These are phyloP conservation scores for Calonectria montana DNA, from an alignment of 2,329 filamentous ascomycete species.

Conservation along the genomic window DNA sequence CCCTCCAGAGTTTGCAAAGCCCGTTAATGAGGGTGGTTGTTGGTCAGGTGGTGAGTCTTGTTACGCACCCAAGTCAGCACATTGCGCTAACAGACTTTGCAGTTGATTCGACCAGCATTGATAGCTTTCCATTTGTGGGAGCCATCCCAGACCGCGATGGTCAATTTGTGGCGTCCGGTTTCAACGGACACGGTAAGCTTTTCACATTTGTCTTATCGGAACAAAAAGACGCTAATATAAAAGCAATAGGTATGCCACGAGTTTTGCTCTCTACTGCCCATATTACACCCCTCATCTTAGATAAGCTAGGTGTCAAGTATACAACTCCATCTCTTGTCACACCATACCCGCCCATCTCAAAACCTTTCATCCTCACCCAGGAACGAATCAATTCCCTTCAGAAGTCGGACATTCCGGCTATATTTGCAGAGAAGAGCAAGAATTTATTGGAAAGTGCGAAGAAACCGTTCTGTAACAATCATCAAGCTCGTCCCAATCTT, in stretches of 20 bases:
- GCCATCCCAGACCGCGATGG: conserved; percentile 3
- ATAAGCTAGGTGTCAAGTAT: conserved; percentile 10
- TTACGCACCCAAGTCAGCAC: too few relatives aligned
- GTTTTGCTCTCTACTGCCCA: conserved; percentile 20
- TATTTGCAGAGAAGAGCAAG: background rate
- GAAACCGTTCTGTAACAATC: conserved; percentile 9
- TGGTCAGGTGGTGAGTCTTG: conserved; percentile 22
- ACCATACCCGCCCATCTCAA: conserved; percentile 8
- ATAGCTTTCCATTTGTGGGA: conserved; percentile 22
- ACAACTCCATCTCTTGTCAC: conserved; percentile 5
- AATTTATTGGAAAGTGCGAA: conserved; percentile 1
- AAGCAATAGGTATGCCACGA: conserved; percentile 13
- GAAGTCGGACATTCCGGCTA: background rate
- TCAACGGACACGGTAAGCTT: conserved; percentile 15
- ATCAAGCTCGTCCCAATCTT: background rate
- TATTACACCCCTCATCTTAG: conserved; percentile 15
- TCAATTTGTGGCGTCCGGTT: conserved; percentile 19
- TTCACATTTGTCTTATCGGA: too few relatives aligned
- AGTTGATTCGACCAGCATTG: conserved; percentile 19
- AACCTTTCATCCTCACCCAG: conserved; percentile 4
- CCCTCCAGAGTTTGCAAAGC: conserved; percentile 14
- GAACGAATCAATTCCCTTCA: conserved; percentile 11
- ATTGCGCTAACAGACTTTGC: background rate
- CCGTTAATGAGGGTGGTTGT: conserved; percentile 15
- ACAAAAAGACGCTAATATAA: background rate